phyloP scores from a whole-genome alignment of 306 rosid species.

The Vigna reflexopilosa region DNA sequence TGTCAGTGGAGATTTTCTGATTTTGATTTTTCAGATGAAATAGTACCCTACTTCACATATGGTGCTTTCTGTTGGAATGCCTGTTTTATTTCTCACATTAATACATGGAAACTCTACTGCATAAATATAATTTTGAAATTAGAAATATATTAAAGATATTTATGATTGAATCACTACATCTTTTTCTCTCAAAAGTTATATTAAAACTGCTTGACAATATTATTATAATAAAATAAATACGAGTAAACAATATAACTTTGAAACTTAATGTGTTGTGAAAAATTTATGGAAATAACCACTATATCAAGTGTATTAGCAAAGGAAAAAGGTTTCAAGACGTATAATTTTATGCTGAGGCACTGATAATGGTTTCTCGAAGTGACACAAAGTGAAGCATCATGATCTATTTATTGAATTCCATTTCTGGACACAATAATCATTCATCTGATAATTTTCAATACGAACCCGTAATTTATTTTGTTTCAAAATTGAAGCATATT shows the following conservation, averaged over 20 bases:
- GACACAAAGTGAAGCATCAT: not conserved
- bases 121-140: slow-evolving; percentile 5
- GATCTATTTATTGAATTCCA: not conserved
- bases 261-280: too few species aligned
- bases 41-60: not conserved
- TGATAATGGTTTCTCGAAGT: not conserved
- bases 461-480: slow-evolving; percentile 20
- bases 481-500: slow-evolving; percentile 1
- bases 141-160: not conserved
- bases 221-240: too few species aligned
- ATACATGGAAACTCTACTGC: not conserved
- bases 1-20: slow-evolving; percentile 18
- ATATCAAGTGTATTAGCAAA: not conserved
- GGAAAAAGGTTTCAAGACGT: not conserved
- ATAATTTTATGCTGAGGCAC: slow-evolving; percentile 20
- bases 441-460: slow-evolving; percentile 28
- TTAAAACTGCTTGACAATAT: too few species aligned
- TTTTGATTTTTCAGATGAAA: slow-evolving; percentile 29
- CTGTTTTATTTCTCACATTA: not conserved
- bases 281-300: not conserved
- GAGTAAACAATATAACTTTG: too few species aligned
- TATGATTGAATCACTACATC: slow-evolving; percentile 14
- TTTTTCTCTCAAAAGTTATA: not conserved
- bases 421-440: not conserved
- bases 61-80: not conserved